These are phyloP conservation scores for sunflower (Helianthus annuus) DNA, from an alignment of 129 eudicot genomes.

Conservation along the genomic window HanXRQr2.0-SUNRISE NC_035435.2:74436932-74437431, in stretches of 20 bases:
- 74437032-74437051: conserved; percentile 62
- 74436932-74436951: background rate
- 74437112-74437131: conserved; percentile 85
- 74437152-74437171: conserved; percentile 61
- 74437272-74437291: conserved; percentile 60
- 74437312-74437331: conserved; percentile 95
- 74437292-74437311: conserved; percentile 81
- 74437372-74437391: conserved; percentile 1
- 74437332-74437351: conserved; percentile 92
- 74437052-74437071: conserved; percentile 89
- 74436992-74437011: conserved; percentile 9
- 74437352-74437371: conserved; percentile 14
- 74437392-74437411: conserved; percentile 11
- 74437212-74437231: background rate
- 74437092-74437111: conserved; percentile 92
- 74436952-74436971: background rate
- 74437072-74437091: conserved; percentile 86
- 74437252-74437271: background rate
- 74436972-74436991: conserved; percentile 11
- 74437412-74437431: background rate
- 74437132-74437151: conserved; percentile 93
- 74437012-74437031: conserved; percentile 20
- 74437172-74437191: conserved; percentile 13
- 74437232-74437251: background rate
- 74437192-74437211: background rate